These are phyloP conservation scores for Lipomyces yamanashiensis DNA, from an alignment of 805 yeast species.

Conservation along the genomic window DNA sequence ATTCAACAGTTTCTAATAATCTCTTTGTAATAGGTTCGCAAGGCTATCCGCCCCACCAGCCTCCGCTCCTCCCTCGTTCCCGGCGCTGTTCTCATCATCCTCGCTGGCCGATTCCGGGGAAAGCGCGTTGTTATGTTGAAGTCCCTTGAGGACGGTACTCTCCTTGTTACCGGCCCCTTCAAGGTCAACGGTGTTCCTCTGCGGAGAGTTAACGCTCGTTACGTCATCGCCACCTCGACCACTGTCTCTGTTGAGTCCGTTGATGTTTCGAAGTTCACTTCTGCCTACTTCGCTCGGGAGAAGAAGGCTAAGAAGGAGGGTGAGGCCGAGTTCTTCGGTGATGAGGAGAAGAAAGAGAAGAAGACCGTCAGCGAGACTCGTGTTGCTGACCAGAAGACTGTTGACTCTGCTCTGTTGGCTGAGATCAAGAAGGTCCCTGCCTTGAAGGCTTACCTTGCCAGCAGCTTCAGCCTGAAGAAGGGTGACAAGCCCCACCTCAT, in stretches of 20 bases:
- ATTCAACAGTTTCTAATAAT: not conserved
- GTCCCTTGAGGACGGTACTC: conserved; percentile 96
- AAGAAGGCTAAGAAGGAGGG: conserved; percentile 79
- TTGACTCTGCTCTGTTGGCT: conserved; percentile 88
- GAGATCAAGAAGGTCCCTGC: conserved; percentile 97
- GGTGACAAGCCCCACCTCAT: conserved; percentile 98
- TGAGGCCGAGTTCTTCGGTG: conserved; percentile 91
- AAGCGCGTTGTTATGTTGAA: conserved; percentile 98
- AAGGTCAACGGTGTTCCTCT: conserved; percentile 99
- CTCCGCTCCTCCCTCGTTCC: conserved; percentile 95
- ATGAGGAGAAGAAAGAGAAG: conserved; percentile 69
- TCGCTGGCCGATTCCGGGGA: conserved; percentile 99
- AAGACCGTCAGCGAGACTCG: conserved; percentile 93
- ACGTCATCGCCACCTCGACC: conserved; percentile 99
- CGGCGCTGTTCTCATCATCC: conserved; percentile 95
- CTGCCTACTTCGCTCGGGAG: conserved; percentile 95
- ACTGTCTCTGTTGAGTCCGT: conserved; percentile 77
- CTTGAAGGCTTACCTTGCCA: conserved; percentile 93
- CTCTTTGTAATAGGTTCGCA: conserved; percentile 58
- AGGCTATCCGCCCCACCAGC: conserved; percentile 89
- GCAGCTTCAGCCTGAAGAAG: conserved; percentile 94
- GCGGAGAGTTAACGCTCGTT: conserved; percentile 95
- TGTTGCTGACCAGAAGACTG: conserved; percentile 93
- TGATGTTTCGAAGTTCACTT: conserved; percentile 88
- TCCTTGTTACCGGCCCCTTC: conserved; percentile 98